Base-by-base conservation (phyloP, 768 basidiomycete genomes). In the Hebeloma cylindrosporum region DNA sequence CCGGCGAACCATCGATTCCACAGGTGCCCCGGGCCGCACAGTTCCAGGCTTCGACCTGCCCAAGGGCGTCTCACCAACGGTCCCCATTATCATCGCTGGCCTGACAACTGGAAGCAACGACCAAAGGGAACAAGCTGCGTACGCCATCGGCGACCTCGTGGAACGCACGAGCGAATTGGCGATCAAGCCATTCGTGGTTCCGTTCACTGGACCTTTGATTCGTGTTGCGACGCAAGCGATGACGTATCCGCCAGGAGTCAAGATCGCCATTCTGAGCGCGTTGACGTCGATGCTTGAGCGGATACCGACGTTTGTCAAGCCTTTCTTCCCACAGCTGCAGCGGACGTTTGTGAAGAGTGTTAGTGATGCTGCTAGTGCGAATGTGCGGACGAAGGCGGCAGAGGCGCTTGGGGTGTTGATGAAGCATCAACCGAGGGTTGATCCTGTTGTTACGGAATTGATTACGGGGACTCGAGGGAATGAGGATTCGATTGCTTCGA, bases 321-420 rank as follows among this genome's bases (percentile, higher is more conserved):
- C 95, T 2, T 98, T 98, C 83, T 97, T 97, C 78, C 96, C 95
- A 2, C 96, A 98, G 58, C 69, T 98, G 25, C 95, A 97, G 58
- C 81, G 94, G 25, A 97, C 93, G 0, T 97, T 98, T 58, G 88
- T 96, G 61, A 98, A 98, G 69, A 88, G 92, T 32, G 77, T 87
- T 2, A 80, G 85, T 45, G 94, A 98, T 61, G 65, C 85, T 6
- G 74, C 85, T 2, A 91, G 88, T 50, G 69, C 78, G 1, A 79
- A 80, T 11, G 91, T 98, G 18, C 82, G 95, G 40, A 83, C 74
- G 47, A 82, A 82, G 41, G 93, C 93, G 0, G 92, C 84, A 0
- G 77, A 84, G 29, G 94, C 90, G 8, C 74, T 98, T 1, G 94
- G 94, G 9, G 77, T 83, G 3, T 71, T 99, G 58, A 96, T 98